phyloP scores from a whole-genome alignment of 1,139 yeast genomes.

The Chernovozyma sophiae-reginae region DNA sequence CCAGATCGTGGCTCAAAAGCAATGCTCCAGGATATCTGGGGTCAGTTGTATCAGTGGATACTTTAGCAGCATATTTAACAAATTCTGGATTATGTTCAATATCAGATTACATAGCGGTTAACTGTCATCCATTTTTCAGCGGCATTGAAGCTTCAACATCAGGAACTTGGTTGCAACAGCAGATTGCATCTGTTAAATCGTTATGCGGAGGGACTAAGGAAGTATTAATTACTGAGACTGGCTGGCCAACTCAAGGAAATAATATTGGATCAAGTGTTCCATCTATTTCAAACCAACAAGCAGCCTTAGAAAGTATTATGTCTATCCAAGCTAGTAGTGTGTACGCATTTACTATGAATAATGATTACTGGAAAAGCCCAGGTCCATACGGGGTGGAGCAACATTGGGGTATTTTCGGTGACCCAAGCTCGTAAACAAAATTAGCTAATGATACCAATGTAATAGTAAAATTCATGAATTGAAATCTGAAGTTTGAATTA shows the following conservation, averaged over 20 bases:
- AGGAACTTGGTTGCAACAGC: slow-evolving; percentile 66
- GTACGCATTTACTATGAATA: slow-evolving; percentile 66
- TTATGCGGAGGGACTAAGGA: slow-evolving; percentile 60
- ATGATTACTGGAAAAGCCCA: slow-evolving; percentile 74
- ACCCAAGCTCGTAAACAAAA: slow-evolving; percentile 6
- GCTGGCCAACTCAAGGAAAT: slow-evolving; percentile 77
- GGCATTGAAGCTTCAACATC: slow-evolving; percentile 59
- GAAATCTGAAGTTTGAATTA: no score
- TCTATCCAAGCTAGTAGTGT: slow-evolving; percentile 52
- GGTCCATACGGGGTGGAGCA: slow-evolving; percentile 67
- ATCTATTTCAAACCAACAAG: slow-evolving; percentile 55
- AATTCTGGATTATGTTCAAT: slow-evolving; percentile 67
- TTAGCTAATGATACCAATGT: no score
- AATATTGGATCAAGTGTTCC: slow-evolving; percentile 67
- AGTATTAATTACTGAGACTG: slow-evolving; percentile 68
- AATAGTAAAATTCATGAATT: no score
- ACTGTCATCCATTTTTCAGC: slow-evolving; percentile 79
- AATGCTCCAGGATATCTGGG: slow-evolving; percentile 64
- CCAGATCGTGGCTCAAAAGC: slow-evolving; percentile 50
- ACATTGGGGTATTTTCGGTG: slow-evolving; percentile 62
- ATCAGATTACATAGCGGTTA: slow-evolving; percentile 78
- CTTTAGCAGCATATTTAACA: slow-evolving; percentile 67
- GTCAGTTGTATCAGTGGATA: slow-evolving; percentile 72
- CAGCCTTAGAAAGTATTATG: slow-evolving; percentile 56
- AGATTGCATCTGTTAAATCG: slow-evolving; percentile 61